phyloP scores from a whole-genome alignment of 495 filamentous ascomycete genomes.

The Aspergillus mulundensis region DNA sequence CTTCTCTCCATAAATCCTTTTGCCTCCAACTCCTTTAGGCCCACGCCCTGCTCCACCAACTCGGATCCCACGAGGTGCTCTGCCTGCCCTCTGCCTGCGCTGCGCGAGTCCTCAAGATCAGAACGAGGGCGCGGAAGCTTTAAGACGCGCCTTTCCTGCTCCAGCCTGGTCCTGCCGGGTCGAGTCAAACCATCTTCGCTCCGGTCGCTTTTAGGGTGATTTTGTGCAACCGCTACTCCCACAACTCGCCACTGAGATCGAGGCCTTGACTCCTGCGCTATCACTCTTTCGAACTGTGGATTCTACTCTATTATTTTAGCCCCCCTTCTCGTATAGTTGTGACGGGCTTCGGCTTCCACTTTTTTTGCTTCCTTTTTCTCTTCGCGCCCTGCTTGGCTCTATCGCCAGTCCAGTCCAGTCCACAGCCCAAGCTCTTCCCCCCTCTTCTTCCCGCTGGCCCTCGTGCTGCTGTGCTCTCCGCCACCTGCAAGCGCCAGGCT shows the following conservation, averaged over 20 bases:
- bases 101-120: not conserved
- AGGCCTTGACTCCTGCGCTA: conserved; percentile 28
- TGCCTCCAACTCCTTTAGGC: conserved; percentile 37
- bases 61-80: conserved; percentile 44
- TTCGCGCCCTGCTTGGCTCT: conserved; percentile 17
- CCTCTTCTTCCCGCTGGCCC: conserved; percentile 25
- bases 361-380: conserved; percentile 9
- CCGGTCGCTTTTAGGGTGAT: conserved; percentile 30
- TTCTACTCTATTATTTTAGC: conserved; percentile 22
- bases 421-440: not conserved
- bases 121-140: conserved; percentile 18
- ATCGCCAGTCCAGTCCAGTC: conserved; percentile 15
- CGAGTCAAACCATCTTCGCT: conserved; percentile 28
- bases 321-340: conserved; percentile 12
- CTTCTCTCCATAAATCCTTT: conserved; percentile 17
- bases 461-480: conserved; percentile 36
- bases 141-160: conserved; percentile 27
- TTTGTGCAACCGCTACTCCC: conserved; percentile 13
- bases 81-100: conserved; percentile 10
- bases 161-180: conserved; percentile 28
- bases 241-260: conserved; percentile 23
- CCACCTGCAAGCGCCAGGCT: conserved; percentile 48
- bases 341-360: conserved; percentile 7
- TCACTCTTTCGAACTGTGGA: conserved; percentile 23
- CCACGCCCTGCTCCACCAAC: conserved; percentile 38